A percentile compares a stretch with the other conserved stretches of the same genome.
Evolutionary conservation across 2,329 filamentous ascomycete species (phyloP).

Genomic region (Xylaria sp.): DNA sequence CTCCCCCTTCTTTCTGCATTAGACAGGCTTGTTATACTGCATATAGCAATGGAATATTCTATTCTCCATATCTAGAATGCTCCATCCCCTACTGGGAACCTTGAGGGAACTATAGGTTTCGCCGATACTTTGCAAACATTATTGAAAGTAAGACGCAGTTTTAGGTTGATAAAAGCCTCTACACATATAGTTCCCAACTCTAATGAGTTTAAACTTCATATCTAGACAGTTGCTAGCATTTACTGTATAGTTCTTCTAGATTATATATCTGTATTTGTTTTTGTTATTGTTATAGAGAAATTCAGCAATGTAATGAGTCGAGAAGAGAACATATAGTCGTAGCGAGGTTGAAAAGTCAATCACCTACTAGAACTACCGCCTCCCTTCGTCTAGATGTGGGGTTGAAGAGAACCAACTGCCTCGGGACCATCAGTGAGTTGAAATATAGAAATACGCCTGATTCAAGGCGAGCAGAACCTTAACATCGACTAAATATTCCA

Average conservation of each 20-base stretch:
- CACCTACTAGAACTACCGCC: background rate
- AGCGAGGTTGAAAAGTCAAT: background rate
- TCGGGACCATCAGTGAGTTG: no score
- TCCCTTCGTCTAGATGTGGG: background rate
- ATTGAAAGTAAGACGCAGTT: no score
- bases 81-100: no score
- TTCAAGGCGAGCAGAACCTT: background rate
- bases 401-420: conserved; percentile 1
- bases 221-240: background rate
- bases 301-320: background rate
- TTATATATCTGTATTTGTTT: background rate
- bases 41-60: no score
- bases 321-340: background rate
- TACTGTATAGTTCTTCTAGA: background rate
- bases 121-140: no score
- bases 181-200: background rate
- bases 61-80: no score
- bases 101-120: no score
- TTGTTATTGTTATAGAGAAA: background rate
- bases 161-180: no score
- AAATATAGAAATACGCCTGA: no score
- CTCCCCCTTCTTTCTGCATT: no score
- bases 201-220: background rate
- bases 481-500: background rate
- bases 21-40: no score